Evolutionary conservation across 306 rosid genomes (phyloP).

Genomic region (Luffa acutangula): DNA sequence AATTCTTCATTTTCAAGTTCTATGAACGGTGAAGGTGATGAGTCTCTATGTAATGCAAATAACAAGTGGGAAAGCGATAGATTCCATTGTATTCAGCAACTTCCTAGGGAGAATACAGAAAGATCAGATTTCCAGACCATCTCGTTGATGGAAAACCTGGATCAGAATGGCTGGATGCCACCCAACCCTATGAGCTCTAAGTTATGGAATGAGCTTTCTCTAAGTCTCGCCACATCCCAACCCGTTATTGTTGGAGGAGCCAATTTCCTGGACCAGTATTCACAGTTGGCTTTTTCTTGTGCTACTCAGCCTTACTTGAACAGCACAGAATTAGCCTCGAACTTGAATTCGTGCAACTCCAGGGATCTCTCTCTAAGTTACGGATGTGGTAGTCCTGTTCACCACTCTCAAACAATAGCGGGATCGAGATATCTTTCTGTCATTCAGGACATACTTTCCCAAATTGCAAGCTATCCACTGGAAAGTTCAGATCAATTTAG

Average conservation of each 20-base stretch:
- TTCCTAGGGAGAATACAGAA: slow-evolving; percentile 10
- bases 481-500: slow-evolving; percentile 34
- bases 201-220: slow-evolving; percentile 49
- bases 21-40: slow-evolving; percentile 21
- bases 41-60: slow-evolving; percentile 16
- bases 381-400: slow-evolving; percentile 9
- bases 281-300: slow-evolving; percentile 35
- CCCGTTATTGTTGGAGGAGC: slow-evolving; percentile 15
- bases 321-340: slow-evolving; percentile 31
- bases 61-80: slow-evolving; percentile 23
- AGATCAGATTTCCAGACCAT: slow-evolving; percentile 18
- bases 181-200: slow-evolving; percentile 30
- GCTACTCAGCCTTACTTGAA: slow-evolving; percentile 24
- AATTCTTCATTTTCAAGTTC: slow-evolving; percentile 22
- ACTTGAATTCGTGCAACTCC: neutral
- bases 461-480: slow-evolving; percentile 53
- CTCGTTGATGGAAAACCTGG: slow-evolving; percentile 27
- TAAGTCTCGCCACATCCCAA: slow-evolving; percentile 52
- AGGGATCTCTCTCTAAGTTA: neutral
- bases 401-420: slow-evolving; percentile 32
- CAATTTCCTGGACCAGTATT: slow-evolving; percentile 31
- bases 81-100: slow-evolving; percentile 20
- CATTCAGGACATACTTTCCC: slow-evolving; percentile 66
- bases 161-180: slow-evolving; percentile 44
- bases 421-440: slow-evolving; percentile 67